Evolutionary conservation across 331 rosid species (phyloP).

Genomic region (Quercus phellos): DNA sequence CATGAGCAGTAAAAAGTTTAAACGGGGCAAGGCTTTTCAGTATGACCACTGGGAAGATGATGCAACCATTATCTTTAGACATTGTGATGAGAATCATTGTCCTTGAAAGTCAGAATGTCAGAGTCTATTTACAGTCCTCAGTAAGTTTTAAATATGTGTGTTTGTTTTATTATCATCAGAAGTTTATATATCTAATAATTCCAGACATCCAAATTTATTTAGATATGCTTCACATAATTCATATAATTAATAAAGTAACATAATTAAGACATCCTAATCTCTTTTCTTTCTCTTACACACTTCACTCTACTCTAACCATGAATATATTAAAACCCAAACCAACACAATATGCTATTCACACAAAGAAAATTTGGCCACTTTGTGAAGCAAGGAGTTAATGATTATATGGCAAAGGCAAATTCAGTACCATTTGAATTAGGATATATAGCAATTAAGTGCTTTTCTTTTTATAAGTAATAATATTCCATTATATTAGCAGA

Average conservation of each 20-base stretch:
- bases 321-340: background rate
- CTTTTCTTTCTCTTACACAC: background rate
- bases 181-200: background rate
- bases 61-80: background rate
- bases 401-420: background rate
- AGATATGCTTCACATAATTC: background rate
- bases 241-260: background rate
- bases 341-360: background rate
- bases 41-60: background rate
- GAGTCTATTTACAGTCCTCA: background rate
- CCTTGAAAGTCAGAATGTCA: background rate
- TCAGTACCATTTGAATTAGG: background rate
- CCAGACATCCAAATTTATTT: background rate
- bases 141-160: background rate
- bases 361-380: background rate
- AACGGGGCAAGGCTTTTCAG: background rate
- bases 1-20: background rate
- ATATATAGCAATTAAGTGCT: no score
- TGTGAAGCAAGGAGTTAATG: background rate
- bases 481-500: no score
- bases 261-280: background rate
- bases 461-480: no score
- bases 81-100: background rate
- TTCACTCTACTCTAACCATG: background rate
- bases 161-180: no score